Conservation (phyloP, 2,329 filamentous ascomycete genomes). For the Harringtonia lauricola region DNA sequence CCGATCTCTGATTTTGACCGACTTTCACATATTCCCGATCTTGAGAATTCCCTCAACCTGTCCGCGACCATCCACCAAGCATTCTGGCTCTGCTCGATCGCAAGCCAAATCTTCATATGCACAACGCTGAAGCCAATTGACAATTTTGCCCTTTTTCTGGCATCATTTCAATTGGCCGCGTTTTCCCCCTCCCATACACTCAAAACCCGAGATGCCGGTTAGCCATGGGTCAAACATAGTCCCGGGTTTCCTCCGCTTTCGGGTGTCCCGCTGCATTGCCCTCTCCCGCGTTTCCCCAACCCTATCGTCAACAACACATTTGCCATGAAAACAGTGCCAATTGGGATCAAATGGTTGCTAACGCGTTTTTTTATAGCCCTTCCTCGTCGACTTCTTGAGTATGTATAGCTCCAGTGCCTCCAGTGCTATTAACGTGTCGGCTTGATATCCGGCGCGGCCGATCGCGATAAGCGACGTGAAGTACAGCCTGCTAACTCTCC, state of each 20-base stretch:
- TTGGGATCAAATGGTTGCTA: not conserved
- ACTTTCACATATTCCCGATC: not conserved
- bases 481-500: slow-evolving; percentile 10
- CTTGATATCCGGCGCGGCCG: no score
- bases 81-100: no score
- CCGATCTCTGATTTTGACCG: not conserved
- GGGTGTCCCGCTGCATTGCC: no score
- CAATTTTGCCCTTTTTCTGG: not conserved
- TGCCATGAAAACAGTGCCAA: not conserved
- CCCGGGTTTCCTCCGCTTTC: no score
- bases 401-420: slow-evolving; percentile 46
- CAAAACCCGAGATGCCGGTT: no score
- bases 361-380: slow-evolving; percentile 48
- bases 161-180: not conserved
- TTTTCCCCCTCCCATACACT: no score
- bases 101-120: no score
- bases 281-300: no score
- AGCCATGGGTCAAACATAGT: no score
- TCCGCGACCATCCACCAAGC: not conserved
- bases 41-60: slow-evolving; percentile 19
- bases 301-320: slow-evolving; percentile 17
- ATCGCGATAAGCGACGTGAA: not conserved
- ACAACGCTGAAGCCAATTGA: slow-evolving; percentile 8
- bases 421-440: not conserved
- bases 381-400: slow-evolving; percentile 98